Base-by-base conservation (phyloP, 306 rosid species). In the Begonia loranthoides region DNA sequence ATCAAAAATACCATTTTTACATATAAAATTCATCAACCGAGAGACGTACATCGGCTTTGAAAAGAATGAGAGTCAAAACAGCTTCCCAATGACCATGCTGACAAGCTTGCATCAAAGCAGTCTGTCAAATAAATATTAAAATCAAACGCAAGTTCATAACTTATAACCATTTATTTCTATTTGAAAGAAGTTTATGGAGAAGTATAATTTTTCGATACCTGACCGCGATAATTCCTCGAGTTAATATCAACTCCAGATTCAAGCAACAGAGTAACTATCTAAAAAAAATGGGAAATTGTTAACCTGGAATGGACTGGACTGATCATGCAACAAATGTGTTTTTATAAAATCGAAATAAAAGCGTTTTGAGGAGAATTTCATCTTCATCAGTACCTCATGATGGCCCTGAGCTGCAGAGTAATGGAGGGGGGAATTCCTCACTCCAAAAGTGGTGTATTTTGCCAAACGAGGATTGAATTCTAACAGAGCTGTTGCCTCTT, bases 71-170 rank as follows among this genome's bases (percentile, higher is more conserved):
- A 54, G 76, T 86, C 92, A 69, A 87, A 60, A 80, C 94, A 51
- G 86, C 95, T 65, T 86, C 99, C 99, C 95, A 90, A 41, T 78
- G 92, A 74, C 99, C 99, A 68, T 86, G 81, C 67, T 86, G 95
- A 67, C 99, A 90, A 59, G 99, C 99, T 90, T 90, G 99, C 99
- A 90, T 90, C 82, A 90, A 74, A 60, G 99, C 99, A 70, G 99
- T 90, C 99, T 89, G 83, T 73, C 71, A 51, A 63, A 52, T 51
- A 47, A 45, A 19, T 7, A 28, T 28, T 28, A 7, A 28, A 4
- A 28, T 28, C 36, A 28, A 28, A 28, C 3, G 8, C 36, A 28
- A 22, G 5, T 3, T 28, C 36, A 28, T 28, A 28, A 28, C 5
- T 28, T 3, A 28, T 1, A 2, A 28, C 36, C 5, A 28, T 7